Evolutionary conservation across 2,329 filamentous ascomycete genomes (phyloP).

Genomic region (Fusarium nelsonii): DNA sequence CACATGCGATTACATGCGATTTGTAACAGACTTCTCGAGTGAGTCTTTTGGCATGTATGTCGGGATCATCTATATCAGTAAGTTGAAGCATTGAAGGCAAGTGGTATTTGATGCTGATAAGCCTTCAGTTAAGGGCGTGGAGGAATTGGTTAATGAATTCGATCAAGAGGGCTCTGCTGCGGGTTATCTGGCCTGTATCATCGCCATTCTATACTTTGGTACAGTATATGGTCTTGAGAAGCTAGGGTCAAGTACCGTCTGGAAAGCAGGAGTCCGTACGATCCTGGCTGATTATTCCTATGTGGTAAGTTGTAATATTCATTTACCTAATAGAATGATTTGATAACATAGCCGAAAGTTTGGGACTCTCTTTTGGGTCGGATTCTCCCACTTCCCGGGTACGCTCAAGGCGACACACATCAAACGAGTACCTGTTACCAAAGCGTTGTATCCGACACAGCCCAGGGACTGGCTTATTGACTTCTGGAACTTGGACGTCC

Average conservation of each 20-base stretch:
- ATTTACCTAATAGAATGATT: neutral
- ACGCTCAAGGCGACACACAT: neutral
- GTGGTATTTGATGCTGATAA: neutral
- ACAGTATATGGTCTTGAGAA: conserved; percentile 6
- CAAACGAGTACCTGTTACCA: neutral
- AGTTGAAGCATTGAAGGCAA: neutral
- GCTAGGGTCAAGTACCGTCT: neutral
- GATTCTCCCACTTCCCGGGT: conserved; percentile 9
- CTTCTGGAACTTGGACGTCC: conserved; percentile 3
- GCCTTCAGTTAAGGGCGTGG: neutral
- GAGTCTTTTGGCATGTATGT: conserved; percentile 8
- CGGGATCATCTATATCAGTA: conserved; percentile 7
- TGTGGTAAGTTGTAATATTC: neutral
- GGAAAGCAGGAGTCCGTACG: neutral
- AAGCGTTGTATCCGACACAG: neutral
- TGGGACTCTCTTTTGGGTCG: conserved; percentile 2
- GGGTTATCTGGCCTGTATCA: conserved; percentile 5
- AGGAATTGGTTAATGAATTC: conserved; percentile 8
- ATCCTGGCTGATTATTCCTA: conserved; percentile 9
- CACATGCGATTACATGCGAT: conserved; percentile 10
- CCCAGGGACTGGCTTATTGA: conserved; percentile 2
- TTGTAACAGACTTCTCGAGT: conserved; percentile 8
- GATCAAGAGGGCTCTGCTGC: neutral
- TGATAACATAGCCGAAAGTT: neutral
- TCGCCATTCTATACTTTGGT: conserved; percentile 3